phyloP scores from a whole-genome alignment of 805 yeast species.

The Lachancea waltii region DNA sequence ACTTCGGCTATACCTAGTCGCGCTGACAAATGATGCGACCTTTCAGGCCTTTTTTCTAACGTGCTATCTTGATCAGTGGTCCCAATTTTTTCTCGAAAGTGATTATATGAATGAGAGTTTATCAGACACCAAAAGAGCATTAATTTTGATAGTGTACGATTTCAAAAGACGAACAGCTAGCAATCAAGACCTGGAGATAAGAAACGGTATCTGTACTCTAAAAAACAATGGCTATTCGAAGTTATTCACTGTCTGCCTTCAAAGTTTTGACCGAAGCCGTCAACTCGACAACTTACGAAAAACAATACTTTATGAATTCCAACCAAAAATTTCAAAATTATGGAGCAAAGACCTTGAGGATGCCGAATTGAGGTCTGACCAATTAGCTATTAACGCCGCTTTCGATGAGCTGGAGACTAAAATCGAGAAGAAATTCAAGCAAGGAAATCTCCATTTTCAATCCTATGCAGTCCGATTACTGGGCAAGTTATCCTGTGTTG shows the following conservation, averaged over 20 bases:
- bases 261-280: slow-evolving; percentile 15
- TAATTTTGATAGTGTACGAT: slow-evolving; percentile 21
- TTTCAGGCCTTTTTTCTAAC: slow-evolving; percentile 12
- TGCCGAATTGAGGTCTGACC: slow-evolving; percentile 10
- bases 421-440: slow-evolving; percentile 15
- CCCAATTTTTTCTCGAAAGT: slow-evolving; percentile 5
- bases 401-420: slow-evolving; percentile 15
- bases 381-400: slow-evolving; percentile 4
- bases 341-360: slow-evolving; percentile 1
- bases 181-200: slow-evolving; percentile 3
- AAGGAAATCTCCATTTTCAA: slow-evolving; percentile 14
- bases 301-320: slow-evolving; percentile 8
- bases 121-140: slow-evolving; percentile 14
- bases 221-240: neutral
- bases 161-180: slow-evolving; percentile 14
- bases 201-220: slow-evolving; percentile 1
- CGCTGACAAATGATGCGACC: slow-evolving; percentile 9
- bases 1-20: slow-evolving; percentile 19
- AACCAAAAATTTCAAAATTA: neutral
- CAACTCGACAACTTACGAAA: slow-evolving; percentile 23
- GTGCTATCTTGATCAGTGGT: slow-evolving; percentile 20
- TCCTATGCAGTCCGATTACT: slow-evolving; percentile 18
- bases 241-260: neutral
- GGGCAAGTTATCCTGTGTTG: slow-evolving; percentile 22
- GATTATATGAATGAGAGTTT: slow-evolving; percentile 6